Percentiles rank a stretch among this genome's conserved stretches.
These are phyloP conservation scores for Schizophyllum commune DNA, from an alignment of 1,284 basidiomycete genomes.

Conservation along the genomic window DNA sequence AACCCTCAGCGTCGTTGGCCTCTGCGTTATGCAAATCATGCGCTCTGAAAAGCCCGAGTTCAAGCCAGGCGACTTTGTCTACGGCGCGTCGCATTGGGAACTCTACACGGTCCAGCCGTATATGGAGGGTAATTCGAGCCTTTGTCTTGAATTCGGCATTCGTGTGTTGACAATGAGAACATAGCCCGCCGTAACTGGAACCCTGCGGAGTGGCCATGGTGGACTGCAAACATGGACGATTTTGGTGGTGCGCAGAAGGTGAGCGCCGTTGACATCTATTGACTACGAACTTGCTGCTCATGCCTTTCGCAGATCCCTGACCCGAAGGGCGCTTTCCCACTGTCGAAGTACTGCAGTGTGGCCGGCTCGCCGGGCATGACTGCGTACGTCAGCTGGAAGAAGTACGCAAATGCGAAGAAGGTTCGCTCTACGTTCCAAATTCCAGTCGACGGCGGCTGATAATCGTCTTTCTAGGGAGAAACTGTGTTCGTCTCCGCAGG, in stretches of 20 bases:
- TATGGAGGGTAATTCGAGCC: slow-evolving; percentile 11
- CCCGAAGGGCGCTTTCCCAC: slow-evolving; percentile 17
- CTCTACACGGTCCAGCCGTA: slow-evolving; percentile 13
- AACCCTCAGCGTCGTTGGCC: slow-evolving; percentile 12
- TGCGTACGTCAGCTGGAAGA: slow-evolving; percentile 12
- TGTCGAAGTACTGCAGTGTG: slow-evolving; percentile 13
- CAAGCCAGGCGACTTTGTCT: slow-evolving; percentile 28
- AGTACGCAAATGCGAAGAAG: slow-evolving; percentile 6
- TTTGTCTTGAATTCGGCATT: neutral
- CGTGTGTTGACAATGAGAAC: neutral
- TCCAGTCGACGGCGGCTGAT: neutral
- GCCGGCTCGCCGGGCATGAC: slow-evolving; percentile 16
- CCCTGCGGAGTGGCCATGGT: slow-evolving; percentile 13
- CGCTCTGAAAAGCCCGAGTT: slow-evolving; percentile 26
- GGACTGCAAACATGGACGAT: slow-evolving; percentile 19
- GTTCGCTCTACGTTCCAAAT: slow-evolving; percentile 1
- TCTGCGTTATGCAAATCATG: slow-evolving; percentile 24
- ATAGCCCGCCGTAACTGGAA: slow-evolving; percentile 17
- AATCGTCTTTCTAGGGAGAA: slow-evolving; percentile 6
- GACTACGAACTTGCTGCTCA: slow-evolving; percentile 7
- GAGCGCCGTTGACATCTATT: neutral
- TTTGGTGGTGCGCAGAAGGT: slow-evolving; percentile 2
- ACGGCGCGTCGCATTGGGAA: slow-evolving; percentile 18
- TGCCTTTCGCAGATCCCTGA: slow-evolving; percentile 14
- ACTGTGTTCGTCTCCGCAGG: slow-evolving; percentile 13